Base-by-base conservation (phyloP, 345 rosid genomes). In the Eutrema yunnanense region DNA sequence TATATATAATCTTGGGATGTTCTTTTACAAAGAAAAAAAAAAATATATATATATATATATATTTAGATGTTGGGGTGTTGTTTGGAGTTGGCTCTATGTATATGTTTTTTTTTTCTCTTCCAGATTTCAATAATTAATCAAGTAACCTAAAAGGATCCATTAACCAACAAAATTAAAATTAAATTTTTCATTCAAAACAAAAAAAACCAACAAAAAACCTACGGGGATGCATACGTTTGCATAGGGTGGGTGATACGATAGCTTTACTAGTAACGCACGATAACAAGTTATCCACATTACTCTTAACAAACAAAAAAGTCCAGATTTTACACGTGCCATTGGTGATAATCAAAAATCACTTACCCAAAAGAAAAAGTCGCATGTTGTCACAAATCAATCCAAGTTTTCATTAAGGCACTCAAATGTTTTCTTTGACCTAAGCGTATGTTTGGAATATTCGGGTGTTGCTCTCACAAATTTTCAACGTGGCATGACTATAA, bases 351-450 rank as follows among this genome's bases (percentile, higher is more conserved):
- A 33, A 33, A 53, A 55, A 33, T n/a, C 41, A 33, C 60, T 33
- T 8, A 34, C 41, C 2, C 26, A 33, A 55, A 55, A 32, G 22
- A 32, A 54, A 54, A 54, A 33, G 7, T 33, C 41, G 26, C 41
- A 38, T 61, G 14, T 61, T 40, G 61, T 49, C 75, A 40, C 34
- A 50, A 60, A 71, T 50, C 67, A 29, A 71, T 60, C 60, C 34
- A 71, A 71, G 6, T 29, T 40, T 60, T 50, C 52, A n/a, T 7
- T 6, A 3, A 38, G 26, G 49, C 67, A 61, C 36, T 40, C 51
- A 9, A 30, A 29, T 61, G 19, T 61, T 32, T 71, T 61, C 14
- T 8, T 61, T 61, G 43, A 71, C 75, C 56, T 36, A 47, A 26
- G 73, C 44, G 73, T 8, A 16, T 71, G 51, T 50, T 60, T 9